phyloP scores from a whole-genome alignment of 305 asterid species.

The Fraxinus paxiana region DNA sequence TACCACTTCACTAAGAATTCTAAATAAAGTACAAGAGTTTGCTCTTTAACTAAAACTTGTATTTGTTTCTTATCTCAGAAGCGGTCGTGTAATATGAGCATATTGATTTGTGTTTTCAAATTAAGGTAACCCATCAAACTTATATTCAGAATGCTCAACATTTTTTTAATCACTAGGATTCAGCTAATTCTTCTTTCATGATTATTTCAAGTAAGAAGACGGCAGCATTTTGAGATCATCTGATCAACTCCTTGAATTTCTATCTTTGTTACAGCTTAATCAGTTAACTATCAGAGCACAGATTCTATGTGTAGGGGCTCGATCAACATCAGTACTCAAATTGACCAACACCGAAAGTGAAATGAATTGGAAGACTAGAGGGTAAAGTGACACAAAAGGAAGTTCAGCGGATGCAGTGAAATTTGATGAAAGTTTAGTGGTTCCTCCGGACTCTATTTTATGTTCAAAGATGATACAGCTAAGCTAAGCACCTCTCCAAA shows the following conservation, averaged over 20 bases:
- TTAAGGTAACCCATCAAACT: not conserved
- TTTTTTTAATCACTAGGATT: not conserved
- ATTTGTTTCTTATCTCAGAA: not conserved
- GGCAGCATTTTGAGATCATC: not conserved
- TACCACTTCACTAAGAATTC: not conserved
- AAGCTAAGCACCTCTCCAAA: not conserved
- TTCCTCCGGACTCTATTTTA: not conserved
- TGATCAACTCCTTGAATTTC: not conserved
- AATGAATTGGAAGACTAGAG: not conserved
- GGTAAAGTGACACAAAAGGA: not conserved
- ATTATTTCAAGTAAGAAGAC: not conserved
- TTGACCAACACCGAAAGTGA: not conserved
- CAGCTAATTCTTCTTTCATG: not conserved
- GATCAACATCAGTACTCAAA: not conserved
- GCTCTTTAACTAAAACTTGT: not conserved
- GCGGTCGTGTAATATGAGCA: not conserved
- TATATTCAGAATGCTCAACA: not conserved
- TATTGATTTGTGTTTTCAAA: not conserved
- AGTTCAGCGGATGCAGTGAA: not conserved
- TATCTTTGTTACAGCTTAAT: not conserved
- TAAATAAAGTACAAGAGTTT: not conserved
- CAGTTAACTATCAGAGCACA: not conserved
- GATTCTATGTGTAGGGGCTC: not conserved
- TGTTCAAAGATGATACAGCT: not conserved
- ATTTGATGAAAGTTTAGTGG: not conserved